Base-by-base conservation (phyloP, 371 early-diverging fungal species). In the Circinella umbellata region DNA sequence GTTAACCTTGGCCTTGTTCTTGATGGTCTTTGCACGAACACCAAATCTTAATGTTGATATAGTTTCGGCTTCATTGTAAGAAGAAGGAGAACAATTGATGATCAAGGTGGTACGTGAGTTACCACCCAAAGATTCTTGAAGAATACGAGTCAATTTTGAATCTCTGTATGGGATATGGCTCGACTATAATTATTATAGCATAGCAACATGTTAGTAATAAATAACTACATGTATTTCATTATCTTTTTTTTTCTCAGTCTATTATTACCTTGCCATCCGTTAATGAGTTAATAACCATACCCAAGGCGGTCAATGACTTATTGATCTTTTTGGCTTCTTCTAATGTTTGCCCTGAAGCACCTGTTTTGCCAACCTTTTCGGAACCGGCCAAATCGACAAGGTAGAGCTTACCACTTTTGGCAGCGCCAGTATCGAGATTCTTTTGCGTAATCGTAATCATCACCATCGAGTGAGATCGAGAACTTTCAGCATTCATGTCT, bases 261-360 rank as follows among this genome's bases (percentile, higher is more conserved):
- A 62, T 35, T 34, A 27, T 68, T 80, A 90, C 92, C 81, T 94
- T 91, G 73, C 93, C 93, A 72, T 94, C 94, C 11, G 95, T 94
- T 70, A 99, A 86, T 18, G 98, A 92, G 77, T 96, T 96, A 76
- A 99, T 99, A 68, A 99, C 99, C 94, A 96, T 99, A 64, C 99
- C 99, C 17, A 99, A 88, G 0, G 96, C 94, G 10, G 95, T 93
- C 14, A 99, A 88, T 0, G 97, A 97, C 81, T 95, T 98, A 89
- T 99, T 99, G 82, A 99, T 99, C 83, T 96, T 97, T 80, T 97
- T 97, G 69, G 99, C 99, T 82, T 99, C 99, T 83, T 99, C 98
- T 38, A 99, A 86, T 4, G 98, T 95, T 76, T 96, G 96, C 20
- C 99, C 99, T 10, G 96, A 94, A 6, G 99, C 99, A 70, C 97